Evolutionary conservation across 345 rosid genomes (phyloP).

Genomic region (Acer campestre): DNA sequence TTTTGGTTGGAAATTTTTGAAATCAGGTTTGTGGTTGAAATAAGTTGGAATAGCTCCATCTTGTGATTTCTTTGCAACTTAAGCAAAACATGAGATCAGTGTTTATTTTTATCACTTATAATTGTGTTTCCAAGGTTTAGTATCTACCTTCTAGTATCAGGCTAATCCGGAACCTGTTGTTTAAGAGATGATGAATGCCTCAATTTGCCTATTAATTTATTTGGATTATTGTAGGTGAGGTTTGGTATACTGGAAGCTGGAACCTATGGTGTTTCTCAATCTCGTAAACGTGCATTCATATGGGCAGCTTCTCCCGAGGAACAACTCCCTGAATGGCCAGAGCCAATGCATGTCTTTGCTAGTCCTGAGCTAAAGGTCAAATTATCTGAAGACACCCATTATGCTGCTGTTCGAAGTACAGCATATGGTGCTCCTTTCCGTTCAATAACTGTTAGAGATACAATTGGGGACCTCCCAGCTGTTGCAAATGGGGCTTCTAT

Average conservation of each 20-base stretch:
- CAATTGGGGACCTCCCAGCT: slow-evolving; percentile 38
- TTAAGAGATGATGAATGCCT: too few species aligned
- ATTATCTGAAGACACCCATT: slow-evolving; percentile 45
- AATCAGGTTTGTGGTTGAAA: not conserved
- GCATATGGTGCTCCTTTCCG: slow-evolving; percentile 85
- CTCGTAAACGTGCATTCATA: slow-evolving; percentile 77
- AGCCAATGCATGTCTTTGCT: slow-evolving; percentile 91
- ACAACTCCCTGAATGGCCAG: slow-evolving; percentile 95
- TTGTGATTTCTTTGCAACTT: not conserved
- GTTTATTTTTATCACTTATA: too few species aligned
- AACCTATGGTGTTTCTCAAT: slow-evolving; percentile 84
- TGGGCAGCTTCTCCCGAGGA: slow-evolving; percentile 41
- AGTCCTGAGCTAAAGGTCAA: slow-evolving; percentile 62
- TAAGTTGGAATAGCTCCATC: not conserved
- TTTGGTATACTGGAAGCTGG: slow-evolving; percentile 97
- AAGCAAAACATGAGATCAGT: not conserved
- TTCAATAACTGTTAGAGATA: slow-evolving; percentile 68
- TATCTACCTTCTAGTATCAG: too few species aligned
- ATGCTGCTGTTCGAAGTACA: slow-evolving; percentile 82
- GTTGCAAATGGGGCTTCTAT: slow-evolving; percentile 70
- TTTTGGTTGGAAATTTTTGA: not conserved
- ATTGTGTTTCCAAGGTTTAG: too few species aligned
- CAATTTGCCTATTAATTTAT: too few species aligned
- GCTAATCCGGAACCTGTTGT: too few species aligned
- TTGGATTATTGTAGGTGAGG: slow-evolving; percentile 56